These are phyloP conservation scores for Ophiobolus disseminans DNA, from an alignment of 2,329 filamentous ascomycete species.

Conservation along the genomic window DNA sequence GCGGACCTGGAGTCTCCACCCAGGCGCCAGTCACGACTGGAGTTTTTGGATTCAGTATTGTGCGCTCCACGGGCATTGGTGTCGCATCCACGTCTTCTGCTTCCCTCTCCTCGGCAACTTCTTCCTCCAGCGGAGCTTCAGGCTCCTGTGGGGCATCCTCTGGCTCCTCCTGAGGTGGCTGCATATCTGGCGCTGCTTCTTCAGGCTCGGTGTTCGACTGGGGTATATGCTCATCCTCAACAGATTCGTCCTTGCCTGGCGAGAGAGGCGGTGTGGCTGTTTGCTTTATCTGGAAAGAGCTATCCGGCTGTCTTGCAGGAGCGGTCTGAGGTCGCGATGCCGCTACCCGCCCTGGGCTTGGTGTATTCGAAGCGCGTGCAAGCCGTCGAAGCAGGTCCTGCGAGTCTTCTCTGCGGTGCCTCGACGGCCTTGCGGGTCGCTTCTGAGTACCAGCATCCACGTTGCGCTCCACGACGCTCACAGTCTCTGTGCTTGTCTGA, in stretches of 20 bases:
- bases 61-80: slow-evolving; percentile 33
- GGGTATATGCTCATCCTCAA: slow-evolving; percentile 7
- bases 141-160: slow-evolving; percentile 12
- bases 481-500: slow-evolving; percentile 42
- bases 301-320: slow-evolving; percentile 19
- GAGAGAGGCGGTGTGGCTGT: not conserved
- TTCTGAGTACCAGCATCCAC: slow-evolving; percentile 30
- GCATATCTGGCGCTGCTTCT: not conserved
- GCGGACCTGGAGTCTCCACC: slow-evolving; percentile 55
- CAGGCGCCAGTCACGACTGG: slow-evolving; percentile 57
- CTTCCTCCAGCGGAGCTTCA: slow-evolving; percentile 7
- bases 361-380: slow-evolving; percentile 56
- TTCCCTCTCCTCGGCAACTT: slow-evolving; percentile 7
- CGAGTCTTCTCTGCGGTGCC: slow-evolving; percentile 52
- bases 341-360: slow-evolving; percentile 48
- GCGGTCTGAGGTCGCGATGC: slow-evolving; percentile 31
- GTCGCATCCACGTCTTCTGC: slow-evolving; percentile 31
- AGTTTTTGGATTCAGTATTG: slow-evolving; percentile 46
- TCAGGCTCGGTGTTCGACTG: slow-evolving; percentile 4
- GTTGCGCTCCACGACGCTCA: slow-evolving; percentile 38
- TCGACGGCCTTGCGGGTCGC: slow-evolving; percentile 31
- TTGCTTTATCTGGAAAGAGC: slow-evolving; percentile 19
- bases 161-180: slow-evolving; percentile 12
- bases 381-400: slow-evolving; percentile 55
- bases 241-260: slow-evolving; percentile 1